phyloP scores from a whole-genome alignment of 2,329 filamentous ascomycete species.

The Pseudopithomyces chartarum region DNA sequence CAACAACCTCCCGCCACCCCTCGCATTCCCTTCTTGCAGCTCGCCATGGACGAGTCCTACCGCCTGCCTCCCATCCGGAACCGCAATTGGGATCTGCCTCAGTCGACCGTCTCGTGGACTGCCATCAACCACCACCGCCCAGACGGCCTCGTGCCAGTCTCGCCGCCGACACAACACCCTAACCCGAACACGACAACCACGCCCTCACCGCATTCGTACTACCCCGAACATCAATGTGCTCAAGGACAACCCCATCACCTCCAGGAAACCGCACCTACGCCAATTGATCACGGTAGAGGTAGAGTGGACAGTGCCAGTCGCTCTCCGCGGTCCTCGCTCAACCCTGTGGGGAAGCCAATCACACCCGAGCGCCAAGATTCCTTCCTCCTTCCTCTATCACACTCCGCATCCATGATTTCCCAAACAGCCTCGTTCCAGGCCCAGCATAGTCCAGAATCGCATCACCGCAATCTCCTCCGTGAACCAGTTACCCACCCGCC shows the following conservation, averaged over 20 bases:
- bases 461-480: not conserved
- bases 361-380: slow-evolving; percentile 7
- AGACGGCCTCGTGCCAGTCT: not conserved
- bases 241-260: not conserved
- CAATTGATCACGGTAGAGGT: not conserved
- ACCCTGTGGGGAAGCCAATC: slow-evolving; percentile 3
- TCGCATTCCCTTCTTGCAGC: not conserved
- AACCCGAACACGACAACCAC: not conserved
- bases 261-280: not conserved
- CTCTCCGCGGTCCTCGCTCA: not conserved
- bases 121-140: slow-evolving; percentile 6
- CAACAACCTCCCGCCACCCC: not conserved
- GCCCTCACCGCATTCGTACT: not conserved
- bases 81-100: not conserved
- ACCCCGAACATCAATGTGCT: not conserved
- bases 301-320: not conserved
- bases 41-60: not conserved
- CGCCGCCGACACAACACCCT: not conserved
- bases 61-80: slow-evolving; percentile 1
- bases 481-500: not conserved
- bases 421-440: not conserved
- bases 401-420: not conserved
- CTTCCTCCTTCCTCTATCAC: not conserved
- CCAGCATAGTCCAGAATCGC: not conserved
- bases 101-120: not conserved